phyloP scores from a whole-genome alignment of 306 rosid genomes.

The Medicago arabica region DNA sequence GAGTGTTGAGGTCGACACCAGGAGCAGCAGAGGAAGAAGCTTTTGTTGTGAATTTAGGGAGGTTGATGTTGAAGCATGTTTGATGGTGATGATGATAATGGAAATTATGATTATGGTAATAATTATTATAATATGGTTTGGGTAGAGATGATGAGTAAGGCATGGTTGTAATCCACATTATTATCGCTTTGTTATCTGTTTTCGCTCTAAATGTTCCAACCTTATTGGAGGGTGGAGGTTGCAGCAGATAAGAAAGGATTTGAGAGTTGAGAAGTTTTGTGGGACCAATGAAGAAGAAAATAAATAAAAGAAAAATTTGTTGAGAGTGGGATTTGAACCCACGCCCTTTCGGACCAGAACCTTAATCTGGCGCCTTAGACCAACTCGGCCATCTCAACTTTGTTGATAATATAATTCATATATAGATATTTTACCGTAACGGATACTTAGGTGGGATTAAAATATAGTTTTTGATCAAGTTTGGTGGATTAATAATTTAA shows the following conservation, averaged over 20 bases:
- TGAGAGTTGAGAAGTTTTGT: background rate
- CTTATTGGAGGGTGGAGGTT: conserved; percentile 36
- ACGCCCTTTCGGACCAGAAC: conserved; percentile 75
- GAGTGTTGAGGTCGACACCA: conserved; percentile 73
- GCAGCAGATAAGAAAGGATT: conserved; percentile 27
- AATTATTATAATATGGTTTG: conserved; percentile 33
- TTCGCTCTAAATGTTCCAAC: background rate
- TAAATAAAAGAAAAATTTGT: background rate
- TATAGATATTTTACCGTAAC: background rate
- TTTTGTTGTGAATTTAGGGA: conserved; percentile 45
- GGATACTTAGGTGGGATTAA: no score
- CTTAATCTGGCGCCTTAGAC: conserved; percentile 72
- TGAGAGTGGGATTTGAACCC: conserved; percentile 70
- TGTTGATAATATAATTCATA: rapidly evolving
- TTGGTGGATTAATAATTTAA: no score
- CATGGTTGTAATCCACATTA: conserved; percentile 51
- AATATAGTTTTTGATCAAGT: no score
- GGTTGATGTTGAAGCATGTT: conserved; percentile 44
- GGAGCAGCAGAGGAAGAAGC: conserved; percentile 85
- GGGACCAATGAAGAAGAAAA: background rate
- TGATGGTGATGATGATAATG: conserved; percentile 3
- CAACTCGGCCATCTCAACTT: conserved; percentile 64
- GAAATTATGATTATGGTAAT: background rate
- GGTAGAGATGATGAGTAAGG: conserved; percentile 35
- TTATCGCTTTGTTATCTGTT: conserved; percentile 33